phyloP scores from a whole-genome alignment of 345 rosid genomes.

The Durio zibethinus region DNA sequence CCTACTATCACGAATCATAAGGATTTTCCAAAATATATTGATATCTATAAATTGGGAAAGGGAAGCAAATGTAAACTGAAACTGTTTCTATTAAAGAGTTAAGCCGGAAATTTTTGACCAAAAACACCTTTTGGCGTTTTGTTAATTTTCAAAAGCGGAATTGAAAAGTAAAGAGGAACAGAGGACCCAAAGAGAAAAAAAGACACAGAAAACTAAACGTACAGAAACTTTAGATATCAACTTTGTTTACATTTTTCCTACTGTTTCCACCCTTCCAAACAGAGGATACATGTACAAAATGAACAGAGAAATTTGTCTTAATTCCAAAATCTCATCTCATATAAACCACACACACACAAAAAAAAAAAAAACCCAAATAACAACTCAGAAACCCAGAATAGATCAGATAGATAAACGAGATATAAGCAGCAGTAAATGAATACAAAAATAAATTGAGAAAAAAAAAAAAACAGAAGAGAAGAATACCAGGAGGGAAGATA shows the following conservation, averaged over 20 bases:
- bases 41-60: neutral
- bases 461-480: no score
- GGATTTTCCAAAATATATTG: neutral
- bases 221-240: neutral
- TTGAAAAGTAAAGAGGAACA: neutral
- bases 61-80: neutral
- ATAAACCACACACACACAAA: neutral
- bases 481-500: neutral
- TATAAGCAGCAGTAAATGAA: neutral
- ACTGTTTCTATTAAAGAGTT: neutral
- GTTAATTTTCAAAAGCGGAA: neutral
- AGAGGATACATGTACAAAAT: neutral
- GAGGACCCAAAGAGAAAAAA: neutral
- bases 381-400: neutral
- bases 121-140: neutral
- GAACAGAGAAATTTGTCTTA: neutral
- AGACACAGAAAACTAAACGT: neutral
- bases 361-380: neutral
- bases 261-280: conserved; percentile 3
- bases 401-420: neutral
- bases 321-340: neutral
- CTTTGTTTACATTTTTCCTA: neutral
- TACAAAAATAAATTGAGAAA: neutral
- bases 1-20: neutral
- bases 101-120: neutral